Conservation (phyloP, 345 rosid species). For the Ceriops decandra region DNA sequence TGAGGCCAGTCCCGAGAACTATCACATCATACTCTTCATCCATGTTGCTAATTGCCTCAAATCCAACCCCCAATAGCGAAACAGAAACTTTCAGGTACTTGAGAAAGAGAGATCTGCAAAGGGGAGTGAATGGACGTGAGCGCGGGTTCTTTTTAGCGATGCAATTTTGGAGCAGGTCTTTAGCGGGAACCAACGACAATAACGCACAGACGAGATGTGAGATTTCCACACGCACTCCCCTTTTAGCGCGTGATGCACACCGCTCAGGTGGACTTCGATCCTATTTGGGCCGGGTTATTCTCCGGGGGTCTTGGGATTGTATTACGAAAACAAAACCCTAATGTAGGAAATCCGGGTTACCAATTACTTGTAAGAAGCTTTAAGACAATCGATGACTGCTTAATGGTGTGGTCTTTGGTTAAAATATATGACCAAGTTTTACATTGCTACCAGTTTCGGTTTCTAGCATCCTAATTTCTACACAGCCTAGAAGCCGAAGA, state of each 20-base stretch:
- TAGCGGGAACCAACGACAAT: conserved; percentile 32
- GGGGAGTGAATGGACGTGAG: not conserved
- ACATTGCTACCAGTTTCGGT: too few species aligned
- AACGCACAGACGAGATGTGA: not conserved
- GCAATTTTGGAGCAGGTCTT: conserved; percentile 32
- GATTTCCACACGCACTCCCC: conserved; percentile 9
- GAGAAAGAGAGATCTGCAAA: not conserved
- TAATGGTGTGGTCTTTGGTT: too few species aligned
- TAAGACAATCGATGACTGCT: too few species aligned
- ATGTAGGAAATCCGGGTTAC: too few species aligned
- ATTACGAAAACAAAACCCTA: too few species aligned
- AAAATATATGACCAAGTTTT: too few species aligned
- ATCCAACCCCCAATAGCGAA: not conserved
- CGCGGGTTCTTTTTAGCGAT: not conserved
- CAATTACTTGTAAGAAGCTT: too few species aligned
- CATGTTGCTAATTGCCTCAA: conserved; percentile 29
- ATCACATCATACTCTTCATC: conserved; percentile 96
- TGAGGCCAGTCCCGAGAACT: conserved; percentile 93
- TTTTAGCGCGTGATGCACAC: conserved; percentile 9
- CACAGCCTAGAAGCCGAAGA: too few species aligned
- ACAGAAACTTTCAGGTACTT: not conserved
- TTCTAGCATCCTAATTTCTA: too few species aligned
- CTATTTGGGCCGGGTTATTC: too few species aligned
- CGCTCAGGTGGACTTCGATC: too few species aligned
- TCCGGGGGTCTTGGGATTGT: too few species aligned